Conservation (phyloP, 2,329 filamentous ascomycete species). For the Penicillium hordei region DNA sequence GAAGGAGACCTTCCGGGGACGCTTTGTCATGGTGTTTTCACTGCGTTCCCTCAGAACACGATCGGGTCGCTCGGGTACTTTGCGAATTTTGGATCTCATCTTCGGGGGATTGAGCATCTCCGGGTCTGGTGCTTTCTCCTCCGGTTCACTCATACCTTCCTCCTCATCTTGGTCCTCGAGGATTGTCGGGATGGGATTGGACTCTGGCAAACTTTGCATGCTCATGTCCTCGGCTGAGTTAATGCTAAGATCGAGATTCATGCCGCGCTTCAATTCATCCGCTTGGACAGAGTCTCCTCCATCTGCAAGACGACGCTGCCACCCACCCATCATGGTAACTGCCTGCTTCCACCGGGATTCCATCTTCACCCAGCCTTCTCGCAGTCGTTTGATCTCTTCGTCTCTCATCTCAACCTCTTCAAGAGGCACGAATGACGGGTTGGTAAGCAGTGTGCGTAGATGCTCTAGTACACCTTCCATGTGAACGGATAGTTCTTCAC, state of each 20-base stretch:
- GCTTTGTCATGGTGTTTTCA: conserved; percentile 35
- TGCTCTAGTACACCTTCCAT: conserved; percentile 78
- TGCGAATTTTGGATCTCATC: conserved; percentile 24
- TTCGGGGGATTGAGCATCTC: conserved; percentile 12
- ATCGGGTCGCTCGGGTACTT: conserved; percentile 25
- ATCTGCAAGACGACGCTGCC: conserved; percentile 73
- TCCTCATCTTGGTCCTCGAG: conserved; percentile 32
- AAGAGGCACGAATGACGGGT: conserved; percentile 92
- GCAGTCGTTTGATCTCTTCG: conserved; percentile 79
- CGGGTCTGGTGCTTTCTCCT: conserved; percentile 18
- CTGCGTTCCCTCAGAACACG: conserved; percentile 39
- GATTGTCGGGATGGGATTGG: conserved; percentile 32
- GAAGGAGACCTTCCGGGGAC: conserved; percentile 41
- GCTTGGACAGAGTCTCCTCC: conserved; percentile 44
- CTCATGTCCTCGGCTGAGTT: conserved; percentile 23
- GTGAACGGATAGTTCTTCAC: conserved; percentile 69
- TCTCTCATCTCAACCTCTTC: conserved; percentile 93
- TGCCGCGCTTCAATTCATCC: conserved; percentile 44
- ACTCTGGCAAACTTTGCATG: conserved; percentile 21
- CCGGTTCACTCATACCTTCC: conserved; percentile 30
- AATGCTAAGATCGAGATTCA: conserved; percentile 43
- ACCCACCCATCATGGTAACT: conserved; percentile 84
- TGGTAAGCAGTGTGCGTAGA: conserved; percentile 80
- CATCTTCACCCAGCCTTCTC: conserved; percentile 90
- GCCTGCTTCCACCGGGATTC: conserved; percentile 87